A percentile compares a stretch with the other conserved stretches of the same genome.
Evolutionary conservation across 495 filamentous ascomycete genomes (phyloP).

Genomic region (Podospora didyma): DNA sequence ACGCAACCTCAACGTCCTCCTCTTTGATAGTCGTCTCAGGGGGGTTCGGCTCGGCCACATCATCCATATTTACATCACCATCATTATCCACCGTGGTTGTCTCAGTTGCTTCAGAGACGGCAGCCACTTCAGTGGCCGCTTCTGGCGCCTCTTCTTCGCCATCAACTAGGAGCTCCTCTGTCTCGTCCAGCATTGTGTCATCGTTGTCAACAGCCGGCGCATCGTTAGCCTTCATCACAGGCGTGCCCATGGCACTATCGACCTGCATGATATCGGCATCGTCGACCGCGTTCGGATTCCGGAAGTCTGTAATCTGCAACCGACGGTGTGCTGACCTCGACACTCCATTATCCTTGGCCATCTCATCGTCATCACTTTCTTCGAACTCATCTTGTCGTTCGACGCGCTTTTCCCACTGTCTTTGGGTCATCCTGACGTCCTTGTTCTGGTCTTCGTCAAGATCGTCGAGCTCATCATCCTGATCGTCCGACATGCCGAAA

Average conservation of each 20-base stretch:
- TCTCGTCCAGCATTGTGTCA: slow-evolving; percentile 58
- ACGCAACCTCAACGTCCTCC: slow-evolving; percentile 25
- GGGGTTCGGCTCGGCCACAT: slow-evolving; percentile 15
- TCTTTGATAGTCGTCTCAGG: slow-evolving; percentile 26
- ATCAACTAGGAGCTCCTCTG: slow-evolving; percentile 8
- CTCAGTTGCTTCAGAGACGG: not conserved
- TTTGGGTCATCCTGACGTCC: slow-evolving; percentile 78
- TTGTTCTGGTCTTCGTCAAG: slow-evolving; percentile 86
- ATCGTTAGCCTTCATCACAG: slow-evolving; percentile 45
- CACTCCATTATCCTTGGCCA: slow-evolving; percentile 69
- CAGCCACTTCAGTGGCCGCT: slow-evolving; percentile 3
- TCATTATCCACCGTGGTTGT: slow-evolving; percentile 25
- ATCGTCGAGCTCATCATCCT: slow-evolving; percentile 85
- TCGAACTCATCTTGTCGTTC: slow-evolving; percentile 75
- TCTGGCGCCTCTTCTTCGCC: slow-evolving; percentile 5
- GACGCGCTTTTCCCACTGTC: slow-evolving; percentile 75
- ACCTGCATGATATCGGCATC: slow-evolving; percentile 43
- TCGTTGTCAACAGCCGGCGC: slow-evolving; percentile 45
- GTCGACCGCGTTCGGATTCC: slow-evolving; percentile 64
- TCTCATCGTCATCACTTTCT: slow-evolving; percentile 84
- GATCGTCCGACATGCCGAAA: slow-evolving; percentile 69
- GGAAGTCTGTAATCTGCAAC: slow-evolving; percentile 66
- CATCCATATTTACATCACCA: slow-evolving; percentile 36
- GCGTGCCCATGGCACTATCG: slow-evolving; percentile 54
- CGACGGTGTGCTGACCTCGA: slow-evolving; percentile 57